phyloP scores from a whole-genome alignment of 345 rosid species.

The Erucastrum elatum region DNA sequence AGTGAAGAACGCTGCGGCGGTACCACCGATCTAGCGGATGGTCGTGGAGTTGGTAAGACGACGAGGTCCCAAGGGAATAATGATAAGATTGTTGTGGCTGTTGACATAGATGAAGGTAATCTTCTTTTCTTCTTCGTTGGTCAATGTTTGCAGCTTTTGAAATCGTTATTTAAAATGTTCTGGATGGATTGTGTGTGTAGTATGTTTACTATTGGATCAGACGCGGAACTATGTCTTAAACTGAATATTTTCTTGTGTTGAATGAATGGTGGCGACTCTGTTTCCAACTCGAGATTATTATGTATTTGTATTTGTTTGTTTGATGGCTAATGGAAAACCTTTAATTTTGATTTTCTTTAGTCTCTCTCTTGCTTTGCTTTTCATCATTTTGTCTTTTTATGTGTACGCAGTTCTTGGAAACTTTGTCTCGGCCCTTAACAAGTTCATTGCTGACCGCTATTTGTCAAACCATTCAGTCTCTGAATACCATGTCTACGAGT shows the following conservation, averaged over 20 bases:
- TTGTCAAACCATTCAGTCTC: slow-evolving; percentile 69
- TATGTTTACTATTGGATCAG: not conserved
- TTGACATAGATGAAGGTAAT: slow-evolving; percentile 93
- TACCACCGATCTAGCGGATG: slow-evolving; percentile 44
- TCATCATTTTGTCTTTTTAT: not conserved
- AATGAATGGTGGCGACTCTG: not conserved
- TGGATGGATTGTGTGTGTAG: slow-evolving; percentile 16
- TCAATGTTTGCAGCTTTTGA: not conserved
- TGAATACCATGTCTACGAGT: slow-evolving; percentile 93
- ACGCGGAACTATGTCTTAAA: not conserved
- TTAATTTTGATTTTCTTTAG: no score
- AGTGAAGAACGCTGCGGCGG: slow-evolving; percentile 43
- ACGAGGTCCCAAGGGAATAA: slow-evolving; percentile 43
- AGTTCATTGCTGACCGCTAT: slow-evolving; percentile 87
- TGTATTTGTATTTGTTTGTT: no score
- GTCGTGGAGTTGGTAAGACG: slow-evolving; percentile 47
- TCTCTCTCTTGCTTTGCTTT: no score
- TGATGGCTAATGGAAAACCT: no score
- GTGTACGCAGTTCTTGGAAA: slow-evolving; percentile 77
- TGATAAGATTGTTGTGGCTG: slow-evolving; percentile 79
- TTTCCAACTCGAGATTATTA: not conserved
- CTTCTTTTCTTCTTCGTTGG: not conserved
- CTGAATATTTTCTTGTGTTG: not conserved
- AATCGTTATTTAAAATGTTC: not conserved
- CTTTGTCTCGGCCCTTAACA: slow-evolving; percentile 92